These are phyloP conservation scores for Mimosa bimucronata DNA, from an alignment of 306 rosid genomes.

Conservation along the genomic window DNA sequence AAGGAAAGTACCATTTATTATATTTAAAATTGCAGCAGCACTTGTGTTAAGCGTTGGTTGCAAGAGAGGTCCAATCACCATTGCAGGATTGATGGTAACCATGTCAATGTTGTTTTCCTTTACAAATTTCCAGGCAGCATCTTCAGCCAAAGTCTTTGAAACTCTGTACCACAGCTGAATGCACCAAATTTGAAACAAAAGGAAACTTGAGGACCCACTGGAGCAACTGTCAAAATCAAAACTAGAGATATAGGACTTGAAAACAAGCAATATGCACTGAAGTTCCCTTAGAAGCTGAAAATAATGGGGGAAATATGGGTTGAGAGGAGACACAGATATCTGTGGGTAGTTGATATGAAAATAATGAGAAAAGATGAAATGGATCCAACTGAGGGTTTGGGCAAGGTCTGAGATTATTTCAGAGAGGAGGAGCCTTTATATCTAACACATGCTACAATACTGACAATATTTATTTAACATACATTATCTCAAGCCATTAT, in stretches of 20 bases:
- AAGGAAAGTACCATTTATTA: conserved; percentile 57
- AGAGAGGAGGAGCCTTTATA: background rate
- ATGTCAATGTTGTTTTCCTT: conserved; percentile 64
- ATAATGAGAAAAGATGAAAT: background rate
- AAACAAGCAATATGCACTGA: background rate
- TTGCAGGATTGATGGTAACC: conserved; percentile 63
- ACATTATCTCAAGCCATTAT: too few species aligned
- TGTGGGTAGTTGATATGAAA: conserved; percentile 1
- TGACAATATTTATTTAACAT: too few species aligned
- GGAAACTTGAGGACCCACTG: background rate
- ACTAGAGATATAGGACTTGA: background rate
- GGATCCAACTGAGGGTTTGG: background rate
- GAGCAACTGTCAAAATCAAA: background rate
- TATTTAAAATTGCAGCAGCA: conserved; percentile 49
- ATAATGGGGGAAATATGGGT: background rate
- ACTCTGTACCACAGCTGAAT: conserved; percentile 65
- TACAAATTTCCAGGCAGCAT: conserved; percentile 68
- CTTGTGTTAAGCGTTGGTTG: conserved; percentile 73
- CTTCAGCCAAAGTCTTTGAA: conserved; percentile 76
- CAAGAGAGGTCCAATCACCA: conserved; percentile 70
- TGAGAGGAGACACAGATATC: background rate
- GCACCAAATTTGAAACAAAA: background rate
- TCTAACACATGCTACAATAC: background rate
- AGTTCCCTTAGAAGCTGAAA: background rate
- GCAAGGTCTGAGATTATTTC: background rate